Evolutionary conservation across 768 basidiomycete genomes (phyloP).

Genomic region (Calocybe indica): DNA sequence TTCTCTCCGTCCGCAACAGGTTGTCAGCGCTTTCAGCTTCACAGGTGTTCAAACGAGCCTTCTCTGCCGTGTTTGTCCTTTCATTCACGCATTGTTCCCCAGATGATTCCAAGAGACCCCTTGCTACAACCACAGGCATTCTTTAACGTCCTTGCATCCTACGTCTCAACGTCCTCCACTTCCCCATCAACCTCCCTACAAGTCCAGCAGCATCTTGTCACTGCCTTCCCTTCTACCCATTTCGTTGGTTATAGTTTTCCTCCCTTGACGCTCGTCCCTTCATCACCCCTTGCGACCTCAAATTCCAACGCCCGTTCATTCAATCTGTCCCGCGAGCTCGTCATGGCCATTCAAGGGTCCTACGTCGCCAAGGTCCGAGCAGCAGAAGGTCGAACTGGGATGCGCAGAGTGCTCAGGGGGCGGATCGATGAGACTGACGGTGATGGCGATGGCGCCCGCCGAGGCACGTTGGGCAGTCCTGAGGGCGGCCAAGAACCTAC

Average conservation of each 20-base stretch:
- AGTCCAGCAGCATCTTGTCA: conserved; percentile 3
- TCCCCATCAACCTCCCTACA: conserved; percentile 1
- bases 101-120: conserved; percentile 65
- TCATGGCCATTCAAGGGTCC: conserved; percentile 13
- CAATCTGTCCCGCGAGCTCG: background rate
- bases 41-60: conserved; percentile 22
- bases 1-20: conserved; percentile 65
- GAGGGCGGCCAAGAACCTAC: conserved; percentile 16
- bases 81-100: conserved; percentile 2
- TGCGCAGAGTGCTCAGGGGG: conserved; percentile 15
- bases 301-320: background rate
- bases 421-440: conserved; percentile 13
- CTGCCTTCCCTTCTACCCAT: background rate
- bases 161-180: background rate
- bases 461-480: conserved; percentile 5
- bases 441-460: background rate
- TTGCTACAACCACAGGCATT: conserved; percentile 48
- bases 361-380: conserved; percentile 21
- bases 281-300: conserved; percentile 4
- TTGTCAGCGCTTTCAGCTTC: conserved; percentile 48
- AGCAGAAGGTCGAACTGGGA: conserved; percentile 7
- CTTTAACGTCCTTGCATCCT: conserved; percentile 2
- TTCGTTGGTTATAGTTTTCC: background rate
- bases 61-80: background rate
- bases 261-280: conserved; percentile 1